phyloP scores from a whole-genome alignment of 345 rosid genomes.

The Sonneratia caseolaris region DNA sequence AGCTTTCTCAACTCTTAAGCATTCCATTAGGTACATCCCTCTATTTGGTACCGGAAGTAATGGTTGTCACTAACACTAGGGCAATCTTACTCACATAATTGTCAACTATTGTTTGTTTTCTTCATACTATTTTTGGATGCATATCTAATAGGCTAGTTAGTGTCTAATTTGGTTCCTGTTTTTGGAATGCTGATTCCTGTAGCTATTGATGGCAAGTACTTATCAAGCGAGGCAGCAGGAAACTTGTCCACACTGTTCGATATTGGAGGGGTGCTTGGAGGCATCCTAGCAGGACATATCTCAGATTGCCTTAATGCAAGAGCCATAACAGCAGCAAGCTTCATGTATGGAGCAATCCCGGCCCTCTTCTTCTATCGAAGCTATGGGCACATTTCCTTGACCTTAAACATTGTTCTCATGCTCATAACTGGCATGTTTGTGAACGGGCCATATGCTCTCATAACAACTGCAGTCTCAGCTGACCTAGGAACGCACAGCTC shows the following conservation, averaged over 20 bases:
- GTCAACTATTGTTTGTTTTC: neutral
- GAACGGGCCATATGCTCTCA: constrained; percentile 88
- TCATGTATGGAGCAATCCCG: constrained; percentile 88
- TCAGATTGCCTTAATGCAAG: constrained; percentile 73
- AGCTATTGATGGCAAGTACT: constrained; percentile 80
- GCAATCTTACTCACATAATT: too few relatives aligned
- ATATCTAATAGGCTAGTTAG: neutral
- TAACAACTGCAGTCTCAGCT: constrained; percentile 93
- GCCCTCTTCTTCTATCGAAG: constrained; percentile 71
- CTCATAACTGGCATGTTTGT: constrained; percentile 81
- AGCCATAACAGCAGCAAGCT: constrained; percentile 88
- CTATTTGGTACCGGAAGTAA: too few relatives aligned
- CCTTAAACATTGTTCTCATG: constrained; percentile 54
- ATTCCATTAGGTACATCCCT: too few relatives aligned
- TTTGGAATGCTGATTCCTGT: constrained; percentile 15
- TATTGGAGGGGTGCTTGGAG: constrained; percentile 91
- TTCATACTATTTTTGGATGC: neutral
- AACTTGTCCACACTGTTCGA: constrained; percentile 84
- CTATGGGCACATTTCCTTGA: constrained; percentile 69
- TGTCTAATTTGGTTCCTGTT: neutral
- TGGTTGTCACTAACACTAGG: too few relatives aligned
- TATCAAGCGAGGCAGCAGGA: constrained; percentile 68
- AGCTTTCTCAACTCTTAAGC: too few relatives aligned
- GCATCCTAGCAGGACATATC: constrained; percentile 87
- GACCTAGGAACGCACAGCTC: constrained; percentile 96